A percentile compares a stretch with the other conserved stretches of the same genome.
phyloP scores from a whole-genome alignment of 2,329 filamentous ascomycete genomes.

The Monosporascus sp. region DNA sequence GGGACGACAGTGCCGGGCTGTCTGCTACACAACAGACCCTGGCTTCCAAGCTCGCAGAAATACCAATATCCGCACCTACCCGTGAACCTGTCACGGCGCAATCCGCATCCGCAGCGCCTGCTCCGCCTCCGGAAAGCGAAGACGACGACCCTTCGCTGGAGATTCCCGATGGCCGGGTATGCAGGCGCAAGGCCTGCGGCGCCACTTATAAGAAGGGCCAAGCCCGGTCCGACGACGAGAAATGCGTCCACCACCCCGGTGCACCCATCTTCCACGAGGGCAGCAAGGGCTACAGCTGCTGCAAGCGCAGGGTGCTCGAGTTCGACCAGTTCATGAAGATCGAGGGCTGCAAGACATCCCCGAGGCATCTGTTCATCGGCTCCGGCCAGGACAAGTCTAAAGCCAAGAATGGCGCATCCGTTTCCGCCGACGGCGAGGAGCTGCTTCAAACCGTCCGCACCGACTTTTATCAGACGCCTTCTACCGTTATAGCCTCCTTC shows the following conservation, averaged over 20 bases:
- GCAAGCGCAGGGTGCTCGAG: conserved; percentile 89
- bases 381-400: conserved; percentile 56
- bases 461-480: conserved; percentile 92
- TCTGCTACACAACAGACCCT: conserved; percentile 30
- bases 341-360: conserved; percentile 79
- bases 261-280: conserved; percentile 94
- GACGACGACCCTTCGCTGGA: conserved; percentile 74
- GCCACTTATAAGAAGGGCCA: conserved; percentile 56
- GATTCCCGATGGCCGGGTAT: conserved; percentile 69
- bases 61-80: conserved; percentile 33
- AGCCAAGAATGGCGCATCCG: conserved; percentile 24
- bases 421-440: conserved; percentile 56
- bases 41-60: conserved; percentile 37
- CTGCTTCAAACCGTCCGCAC: conserved; percentile 71
- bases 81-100: conserved; percentile 38
- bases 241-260: conserved; percentile 85
- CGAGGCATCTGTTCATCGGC: conserved; percentile 78
- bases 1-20: conserved; percentile 33
- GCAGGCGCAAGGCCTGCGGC: conserved; percentile 73
- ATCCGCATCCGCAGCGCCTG: conserved; percentile 47
- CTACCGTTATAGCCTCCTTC: conserved; percentile 80
- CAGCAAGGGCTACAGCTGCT: conserved; percentile 96
- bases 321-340: conserved; percentile 99
- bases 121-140: conserved; percentile 70
- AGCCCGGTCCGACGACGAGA: conserved; percentile 59